These are phyloP conservation scores for Pseudocercospora fijiensis DNA, from an alignment of 2,329 filamentous ascomycete species.

Conservation along the genomic window DNA sequence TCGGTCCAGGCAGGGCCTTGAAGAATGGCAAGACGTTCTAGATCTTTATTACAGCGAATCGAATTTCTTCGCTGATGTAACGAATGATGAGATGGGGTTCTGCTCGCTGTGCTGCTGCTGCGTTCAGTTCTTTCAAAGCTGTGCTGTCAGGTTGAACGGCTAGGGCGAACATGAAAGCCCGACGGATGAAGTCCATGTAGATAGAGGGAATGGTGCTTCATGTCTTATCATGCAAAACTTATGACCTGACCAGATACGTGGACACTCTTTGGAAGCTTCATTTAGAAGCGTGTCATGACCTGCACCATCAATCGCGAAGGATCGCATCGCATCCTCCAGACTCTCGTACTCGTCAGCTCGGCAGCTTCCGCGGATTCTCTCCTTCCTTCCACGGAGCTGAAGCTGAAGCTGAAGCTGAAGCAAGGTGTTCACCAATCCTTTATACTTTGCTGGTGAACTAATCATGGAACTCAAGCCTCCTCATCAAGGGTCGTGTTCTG, in stretches of 20 bases:
- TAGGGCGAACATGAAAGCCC: not conserved
- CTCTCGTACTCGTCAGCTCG: too few relatives aligned
- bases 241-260: not conserved
- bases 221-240: not conserved
- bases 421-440: too few relatives aligned
- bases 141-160: not conserved
- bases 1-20: not conserved
- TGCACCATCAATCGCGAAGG: not conserved
- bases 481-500: too few relatives aligned
- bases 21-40: not conserved
- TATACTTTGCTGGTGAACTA: too few relatives aligned
- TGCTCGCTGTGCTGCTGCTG: not conserved
- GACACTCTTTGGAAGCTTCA: too few relatives aligned
- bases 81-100: not conserved
- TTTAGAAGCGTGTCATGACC: not conserved
- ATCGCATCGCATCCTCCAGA: too few relatives aligned
- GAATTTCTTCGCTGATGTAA: not conserved
- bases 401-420: too few relatives aligned
- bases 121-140: not conserved
- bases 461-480: too few relatives aligned
- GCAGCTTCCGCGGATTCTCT: too few relatives aligned
- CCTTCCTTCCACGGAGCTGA: too few relatives aligned
- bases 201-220: not conserved
- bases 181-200: not conserved
- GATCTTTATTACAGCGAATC: not conserved